Evolutionary conservation across 2,329 filamentous ascomycete genomes (phyloP).

Genomic region (Paraphoma chrysanthemicola): DNA sequence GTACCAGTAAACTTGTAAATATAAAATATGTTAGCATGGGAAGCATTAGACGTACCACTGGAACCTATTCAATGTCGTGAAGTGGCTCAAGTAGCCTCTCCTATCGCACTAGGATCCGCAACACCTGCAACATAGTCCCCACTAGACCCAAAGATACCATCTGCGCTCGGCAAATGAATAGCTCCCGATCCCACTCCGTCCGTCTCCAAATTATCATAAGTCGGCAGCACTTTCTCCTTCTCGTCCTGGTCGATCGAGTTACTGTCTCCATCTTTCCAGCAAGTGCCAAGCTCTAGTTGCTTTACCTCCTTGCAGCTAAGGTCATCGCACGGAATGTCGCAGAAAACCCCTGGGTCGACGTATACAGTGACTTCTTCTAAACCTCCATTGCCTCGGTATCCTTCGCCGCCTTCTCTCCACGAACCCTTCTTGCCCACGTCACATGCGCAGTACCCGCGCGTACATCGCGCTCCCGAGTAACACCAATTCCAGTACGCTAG

Average conservation of each 20-base stretch:
- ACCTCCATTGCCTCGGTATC: constrained; percentile 4
- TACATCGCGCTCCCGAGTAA: constrained; percentile 5
- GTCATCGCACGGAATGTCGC: constrained; percentile 12
- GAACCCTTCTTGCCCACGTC: constrained; percentile 8
- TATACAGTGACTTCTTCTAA: constrained; percentile 17
- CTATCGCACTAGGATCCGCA: background rate
- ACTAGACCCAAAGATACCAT: background rate
- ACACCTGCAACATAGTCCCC: constrained; percentile 2
- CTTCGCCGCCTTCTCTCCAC: background rate
- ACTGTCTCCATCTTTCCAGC: constrained; percentile 4
- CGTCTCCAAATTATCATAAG: background rate
- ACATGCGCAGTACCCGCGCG: constrained; percentile 13
- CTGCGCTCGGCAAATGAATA: background rate
- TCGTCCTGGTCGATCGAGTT: background rate
- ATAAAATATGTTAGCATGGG: no score
- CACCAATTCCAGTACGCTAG: background rate
- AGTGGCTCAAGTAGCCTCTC: constrained; percentile 1
- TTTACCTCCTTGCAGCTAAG: constrained; percentile 17
- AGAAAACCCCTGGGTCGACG: constrained; percentile 7
- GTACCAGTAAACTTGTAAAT: no score
- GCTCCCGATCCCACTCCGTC: background rate
- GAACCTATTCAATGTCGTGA: background rate
- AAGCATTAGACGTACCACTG: no score
- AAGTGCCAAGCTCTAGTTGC: constrained; percentile 5
- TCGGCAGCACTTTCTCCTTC: background rate